These are phyloP conservation scores for Volvox reticuliferus DNA, from an alignment of 139 green algal genomes.

Conservation along the genomic window DNA sequence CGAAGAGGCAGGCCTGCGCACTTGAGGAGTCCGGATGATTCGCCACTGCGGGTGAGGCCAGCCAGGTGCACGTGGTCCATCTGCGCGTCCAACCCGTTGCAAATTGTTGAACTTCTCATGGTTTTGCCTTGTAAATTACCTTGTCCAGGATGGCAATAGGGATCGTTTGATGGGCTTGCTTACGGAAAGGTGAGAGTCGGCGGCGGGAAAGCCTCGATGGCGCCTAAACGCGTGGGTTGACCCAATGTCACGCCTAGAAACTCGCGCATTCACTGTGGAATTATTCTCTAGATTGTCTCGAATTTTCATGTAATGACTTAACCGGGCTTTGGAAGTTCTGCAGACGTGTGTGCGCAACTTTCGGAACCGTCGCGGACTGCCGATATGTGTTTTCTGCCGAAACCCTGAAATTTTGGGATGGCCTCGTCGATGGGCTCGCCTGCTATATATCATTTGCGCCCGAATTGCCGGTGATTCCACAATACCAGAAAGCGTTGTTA, in stretches of 20 bases:
- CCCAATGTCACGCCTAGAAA: background rate
- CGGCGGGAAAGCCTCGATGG: background rate
- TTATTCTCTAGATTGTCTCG: too few species aligned
- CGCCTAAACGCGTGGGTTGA: background rate
- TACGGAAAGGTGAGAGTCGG: conserved; percentile 71
- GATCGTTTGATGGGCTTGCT: conserved; percentile 86
- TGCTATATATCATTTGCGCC: too few species aligned
- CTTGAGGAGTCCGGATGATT: conserved; percentile 72
- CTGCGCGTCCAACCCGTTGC: background rate
- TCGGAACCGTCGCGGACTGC: background rate
- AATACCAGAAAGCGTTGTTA: too few species aligned
- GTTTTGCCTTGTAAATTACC: background rate
- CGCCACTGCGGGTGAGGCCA: conserved; percentile 67
- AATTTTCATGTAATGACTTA: too few species aligned
- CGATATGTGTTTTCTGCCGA: background rate
- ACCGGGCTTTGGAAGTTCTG: background rate
- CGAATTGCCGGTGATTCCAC: too few species aligned
- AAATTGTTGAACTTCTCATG: background rate
- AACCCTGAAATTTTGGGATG: too few species aligned
- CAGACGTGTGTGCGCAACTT: background rate
- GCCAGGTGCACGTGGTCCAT: background rate
- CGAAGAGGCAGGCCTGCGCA: conserved; percentile 59
- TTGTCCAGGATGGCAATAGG: conserved; percentile 78
- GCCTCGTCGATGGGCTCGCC: too few species aligned
- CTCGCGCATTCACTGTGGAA: too few species aligned